phyloP scores from a whole-genome alignment of 805 yeast genomes.

The Sporopachydermia lactativora region DNA sequence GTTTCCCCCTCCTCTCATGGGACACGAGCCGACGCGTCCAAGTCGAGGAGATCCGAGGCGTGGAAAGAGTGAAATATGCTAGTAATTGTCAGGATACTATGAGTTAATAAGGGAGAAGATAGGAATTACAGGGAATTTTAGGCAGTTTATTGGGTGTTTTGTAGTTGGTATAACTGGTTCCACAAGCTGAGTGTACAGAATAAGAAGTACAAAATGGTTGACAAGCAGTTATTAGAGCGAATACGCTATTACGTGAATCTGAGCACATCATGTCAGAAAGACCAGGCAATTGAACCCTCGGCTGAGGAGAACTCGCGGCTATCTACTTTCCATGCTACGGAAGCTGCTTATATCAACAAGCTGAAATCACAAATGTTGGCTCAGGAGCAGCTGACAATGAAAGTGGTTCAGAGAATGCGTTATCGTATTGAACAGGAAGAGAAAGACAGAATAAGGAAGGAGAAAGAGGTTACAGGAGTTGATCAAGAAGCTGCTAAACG shows the following conservation, averaged over 20 bases:
- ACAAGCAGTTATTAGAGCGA: not conserved
- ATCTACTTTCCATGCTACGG: not conserved
- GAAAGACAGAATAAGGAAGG: not conserved
- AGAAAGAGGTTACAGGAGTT: not conserved
- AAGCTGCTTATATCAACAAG: conserved; percentile 1
- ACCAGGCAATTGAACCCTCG: not conserved
- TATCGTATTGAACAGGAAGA: not conserved
- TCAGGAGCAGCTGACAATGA: conserved; percentile 1
- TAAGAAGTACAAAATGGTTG: too few species aligned
- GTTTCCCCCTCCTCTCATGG: too few species aligned
- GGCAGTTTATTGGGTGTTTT: too few species aligned
- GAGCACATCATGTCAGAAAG: not conserved
- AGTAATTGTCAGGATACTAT: too few species aligned
- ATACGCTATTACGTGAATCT: not conserved
- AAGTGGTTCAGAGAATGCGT: not conserved
- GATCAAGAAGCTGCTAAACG: not conserved
- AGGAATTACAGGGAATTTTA: too few species aligned
- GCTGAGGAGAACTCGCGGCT: not conserved
- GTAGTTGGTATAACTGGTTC: too few species aligned
- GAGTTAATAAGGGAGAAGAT: too few species aligned
- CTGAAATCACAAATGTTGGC: not conserved
- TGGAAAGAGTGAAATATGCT: too few species aligned
- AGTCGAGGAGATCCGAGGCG: too few species aligned
- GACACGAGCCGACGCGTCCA: too few species aligned
- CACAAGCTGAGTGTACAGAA: too few species aligned